Evolutionary conservation across 495 filamentous ascomycete species (phyloP), one percentile per base, ranked within the genome.

Genomic region (Penicillium subrubescens): DNA sequence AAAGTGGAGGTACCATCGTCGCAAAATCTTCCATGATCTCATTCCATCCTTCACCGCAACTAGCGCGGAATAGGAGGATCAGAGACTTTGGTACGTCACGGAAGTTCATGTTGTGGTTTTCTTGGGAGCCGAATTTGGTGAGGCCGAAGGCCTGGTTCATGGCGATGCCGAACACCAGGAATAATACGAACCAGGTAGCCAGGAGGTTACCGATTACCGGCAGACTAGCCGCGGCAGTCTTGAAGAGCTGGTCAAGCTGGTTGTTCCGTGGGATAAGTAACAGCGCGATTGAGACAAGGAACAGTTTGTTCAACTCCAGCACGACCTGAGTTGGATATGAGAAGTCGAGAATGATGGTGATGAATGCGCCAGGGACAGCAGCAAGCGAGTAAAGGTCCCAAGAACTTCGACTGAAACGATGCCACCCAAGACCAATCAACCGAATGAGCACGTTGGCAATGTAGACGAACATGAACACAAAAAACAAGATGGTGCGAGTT

Each of bases 171-270:
- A 91, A 99, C 15, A 97, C 93, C 39, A 98, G 79, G 81, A 98
- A 99, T 52, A 99, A 85, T 2, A 97, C 92, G 64, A 97, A 90
- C 95, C 95, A 99, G 0, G 96, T 98, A 2, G 94, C 95, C 21
- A 99, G 82, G 27, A 99, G 83, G 72, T 97, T 99, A 59, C 89
- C 87, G 71, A 99, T 98, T 15, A 90, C 88, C 2, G 90, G 89
- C 37, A 99, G 79, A 87, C 89, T 93, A 46, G 95, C 95, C n/a
- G 95, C 96, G 3, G 96, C 96, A 17, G 95, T 99, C 78, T 99
- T 99, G 87, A 98, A 99, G 7, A 99, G 88, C 75, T 99, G 95
- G 71, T 99, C 95, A 12, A 99, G 88, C 53, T 97, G 93, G 66
- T 99, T 95, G 75, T 98, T 99, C 7, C 95, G 87, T 11, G 95